These are phyloP conservation scores for Metschnikowia kofuensis DNA, from an alignment of 805 yeast genomes.

Conservation along the genomic window DNA sequence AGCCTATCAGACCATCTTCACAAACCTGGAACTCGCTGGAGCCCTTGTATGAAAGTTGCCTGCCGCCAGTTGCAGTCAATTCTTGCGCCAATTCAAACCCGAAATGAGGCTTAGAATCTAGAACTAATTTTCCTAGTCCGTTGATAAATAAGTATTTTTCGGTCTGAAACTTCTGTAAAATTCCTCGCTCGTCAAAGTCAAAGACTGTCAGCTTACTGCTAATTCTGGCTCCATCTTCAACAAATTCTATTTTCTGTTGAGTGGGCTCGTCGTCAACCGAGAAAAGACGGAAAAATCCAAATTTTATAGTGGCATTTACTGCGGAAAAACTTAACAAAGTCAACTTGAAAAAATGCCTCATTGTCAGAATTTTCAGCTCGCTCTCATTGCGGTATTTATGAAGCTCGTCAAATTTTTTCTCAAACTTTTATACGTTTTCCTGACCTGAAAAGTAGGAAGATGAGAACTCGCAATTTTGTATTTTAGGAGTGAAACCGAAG, in stretches of 20 bases:
- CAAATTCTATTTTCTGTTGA: neutral
- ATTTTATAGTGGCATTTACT: neutral
- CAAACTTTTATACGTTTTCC: too few relatives aligned
- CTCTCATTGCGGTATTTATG: too few relatives aligned
- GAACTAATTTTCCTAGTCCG: neutral
- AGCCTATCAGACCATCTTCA: neutral
- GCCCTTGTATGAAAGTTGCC: neutral
- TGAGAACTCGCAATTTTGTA: too few relatives aligned
- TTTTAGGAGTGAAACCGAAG: too few relatives aligned
- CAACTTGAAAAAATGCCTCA: neutral
- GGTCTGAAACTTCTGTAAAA: conserved; percentile 1
- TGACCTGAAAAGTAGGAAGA: too few relatives aligned
- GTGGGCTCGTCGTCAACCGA: neutral
- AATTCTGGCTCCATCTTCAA: neutral
- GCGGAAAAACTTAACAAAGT: neutral
- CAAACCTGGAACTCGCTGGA: neutral
- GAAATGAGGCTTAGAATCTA: neutral
- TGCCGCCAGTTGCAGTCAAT: neutral
- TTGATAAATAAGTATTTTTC: neutral
- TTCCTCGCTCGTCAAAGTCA: neutral
- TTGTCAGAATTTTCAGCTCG: too few relatives aligned
- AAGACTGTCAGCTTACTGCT: neutral
- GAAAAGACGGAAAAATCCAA: neutral
- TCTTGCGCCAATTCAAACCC: neutral
- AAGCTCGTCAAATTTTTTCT: too few relatives aligned